Conservation (phyloP, 441 rosid species). For the Erodium moschatum region DNA sequence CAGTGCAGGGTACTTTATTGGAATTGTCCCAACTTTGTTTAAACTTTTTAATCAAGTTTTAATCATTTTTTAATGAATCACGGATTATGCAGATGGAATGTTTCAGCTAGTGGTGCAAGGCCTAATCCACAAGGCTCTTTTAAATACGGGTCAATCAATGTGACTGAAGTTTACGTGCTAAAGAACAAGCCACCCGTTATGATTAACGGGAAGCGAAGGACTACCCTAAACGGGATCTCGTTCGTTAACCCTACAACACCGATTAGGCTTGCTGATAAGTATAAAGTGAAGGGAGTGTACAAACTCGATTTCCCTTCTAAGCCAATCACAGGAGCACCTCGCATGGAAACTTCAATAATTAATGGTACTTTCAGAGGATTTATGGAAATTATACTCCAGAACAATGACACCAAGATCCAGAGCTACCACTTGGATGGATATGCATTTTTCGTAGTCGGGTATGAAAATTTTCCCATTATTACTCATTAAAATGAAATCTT, state of each 20-base stretch:
- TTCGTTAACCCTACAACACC: constrained; percentile 52
- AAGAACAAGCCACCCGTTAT: constrained; percentile 35
- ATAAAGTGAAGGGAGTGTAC: constrained; percentile 44
- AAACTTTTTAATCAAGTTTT: neutral
- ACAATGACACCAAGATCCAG: constrained; percentile 46
- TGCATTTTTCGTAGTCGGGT: constrained; percentile 66
- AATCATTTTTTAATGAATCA: too few species aligned
- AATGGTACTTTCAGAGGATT: constrained; percentile 44
- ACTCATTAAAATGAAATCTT: too few species aligned
- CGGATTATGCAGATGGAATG: constrained; percentile 39
- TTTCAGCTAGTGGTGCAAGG: constrained; percentile 64
- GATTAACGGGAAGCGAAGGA: constrained; percentile 45
- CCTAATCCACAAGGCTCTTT: constrained; percentile 70
- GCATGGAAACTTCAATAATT: constrained; percentile 54
- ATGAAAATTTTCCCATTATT: constrained; percentile 13
- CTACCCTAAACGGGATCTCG: constrained; percentile 49
- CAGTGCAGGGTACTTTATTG: too few species aligned
- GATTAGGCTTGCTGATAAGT: constrained; percentile 54
- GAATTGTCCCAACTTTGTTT: too few species aligned
- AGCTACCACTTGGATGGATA: constrained; percentile 65
- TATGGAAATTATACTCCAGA: constrained; percentile 49
- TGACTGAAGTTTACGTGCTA: constrained; percentile 40
- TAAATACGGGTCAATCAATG: constrained; percentile 49
- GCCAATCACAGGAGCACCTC: constrained; percentile 34
- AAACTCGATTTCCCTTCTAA: constrained; percentile 23